Base-by-base conservation (phyloP, 345 rosid genomes). In the Eucalyptus marginata region DNA sequence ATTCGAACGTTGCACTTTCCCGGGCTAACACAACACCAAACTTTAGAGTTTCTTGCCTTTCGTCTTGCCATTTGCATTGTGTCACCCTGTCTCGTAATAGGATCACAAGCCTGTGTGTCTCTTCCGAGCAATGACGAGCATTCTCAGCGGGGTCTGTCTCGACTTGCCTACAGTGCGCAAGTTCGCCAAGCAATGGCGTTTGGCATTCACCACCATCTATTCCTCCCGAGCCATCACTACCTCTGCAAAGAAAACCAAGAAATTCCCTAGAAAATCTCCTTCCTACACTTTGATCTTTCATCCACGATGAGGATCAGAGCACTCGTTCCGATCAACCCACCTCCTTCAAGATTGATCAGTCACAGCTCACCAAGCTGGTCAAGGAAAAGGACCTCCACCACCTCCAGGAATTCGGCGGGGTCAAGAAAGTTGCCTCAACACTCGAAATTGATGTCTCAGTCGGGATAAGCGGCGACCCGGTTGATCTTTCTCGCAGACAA, bases 131-230 rank as follows among this genome's bases (percentile, higher is more conserved):
- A 87, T 62, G 56, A 62, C 83, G 6, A 87, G 43, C 25, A 44
- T 87, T 50, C 81, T 64, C 46, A 3, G 91, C 87, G 12, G 52
- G 0, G 54, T 52, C 47, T 87, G 90, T 44, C 89, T 93, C 6
- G 22, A 89, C 22, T 62, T 86, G 51, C 92, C 95, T 1, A 20
- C 88, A 33, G 86, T 88, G 56, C n/a, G 81, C 83, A 83, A 87
- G 90, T 40, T 95, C 71, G 86, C 56, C 88, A 92, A 92, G 54
- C 93, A 92, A 59, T 96, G 97, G 98, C 96, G 87, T 24, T 81
- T 89, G 46, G 96, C 96, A 5, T 92, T 95, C 56, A 47, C 89
- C 25, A 90, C 91, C 49, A 91, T 96, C 58, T 94, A 93, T 83
- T 95, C 94, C 88, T 94, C 89, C 18, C 92, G 83, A 89, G 88